Evolutionary conservation across 169 alveolate genomes (phyloP), one percentile per base, ranked within the genome.

Genomic region (Ichthyophthirius multifiliis): DNA sequence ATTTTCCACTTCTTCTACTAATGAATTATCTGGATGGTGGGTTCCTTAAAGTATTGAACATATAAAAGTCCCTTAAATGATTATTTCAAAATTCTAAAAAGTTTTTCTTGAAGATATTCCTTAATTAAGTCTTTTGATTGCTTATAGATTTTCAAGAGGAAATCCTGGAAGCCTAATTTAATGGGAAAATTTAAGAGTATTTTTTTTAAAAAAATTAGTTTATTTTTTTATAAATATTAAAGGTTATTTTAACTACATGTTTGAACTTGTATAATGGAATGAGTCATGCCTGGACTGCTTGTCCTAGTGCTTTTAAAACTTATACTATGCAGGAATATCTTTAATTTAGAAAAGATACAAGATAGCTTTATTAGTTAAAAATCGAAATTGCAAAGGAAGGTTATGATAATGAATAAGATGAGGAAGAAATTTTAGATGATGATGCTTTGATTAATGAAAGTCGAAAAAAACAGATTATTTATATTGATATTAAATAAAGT

Each of bases 261-360:
- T 55, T 55, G 43, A 55, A 39, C 31, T 27, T 55, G 71, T 55
- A 55, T 55, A 55, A 55, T 6, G 23, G 43, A 10, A 34, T 55
- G 23, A 55, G 31, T 10, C 31, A 34, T 27, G 71, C 71, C 13
- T 55, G 71, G 71, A 27, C 23, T 27, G 71, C 71, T 55, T 39
- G 31, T 7, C 71, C 71, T 0, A 20, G 41, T 55, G 31, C 31
- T 27, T 55, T 55, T 55, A 55, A 39, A 9, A 55, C 71, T 5
- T 55, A 55, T 55, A n/a, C 23, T 27, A 55, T 55, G 71, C 71
- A 55, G 10, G 71, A 55, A 27, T 55, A 55, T 55, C 23, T 55
- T 1, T 27, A 55, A 4, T 55, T 55, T 55, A 55, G 71, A 6
- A 12, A 55, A 27, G 71, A 55, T 10, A 55, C n/a, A n/a, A n/a